Base-by-base conservation (phyloP, 805 yeast genomes). In the Metschnikowia similis region DNA sequence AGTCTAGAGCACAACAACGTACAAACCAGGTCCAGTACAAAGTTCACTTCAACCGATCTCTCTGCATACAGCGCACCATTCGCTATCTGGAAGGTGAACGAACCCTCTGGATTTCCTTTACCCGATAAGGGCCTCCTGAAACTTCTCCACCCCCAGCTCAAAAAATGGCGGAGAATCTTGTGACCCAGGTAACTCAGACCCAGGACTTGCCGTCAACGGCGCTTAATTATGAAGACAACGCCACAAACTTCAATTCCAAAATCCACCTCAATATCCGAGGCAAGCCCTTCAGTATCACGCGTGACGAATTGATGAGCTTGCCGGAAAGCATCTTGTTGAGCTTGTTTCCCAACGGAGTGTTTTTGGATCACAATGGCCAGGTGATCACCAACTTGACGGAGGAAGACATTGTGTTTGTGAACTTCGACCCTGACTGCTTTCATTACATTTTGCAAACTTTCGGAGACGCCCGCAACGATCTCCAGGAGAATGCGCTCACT, bases 311-410 rank as follows among this genome's bases (percentile, higher is more conserved):
- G 56, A 85, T 91, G 89, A 83, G 89, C 47, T 72, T 94, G 31
- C 99, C 99, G 0, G 99, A 94, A 64, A 83, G 91, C 52, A 82
- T 94, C 26, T 71, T 94, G 50, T 78, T 91, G 48, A 88, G 97
- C 59, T 71, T 94, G 21, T 88, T 89, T 62, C 96, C 97, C 13
- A 89, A 87, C 56, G 96, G 97, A 38, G 95, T 89, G 3, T 87
- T 89, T 63, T 77, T 87, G 49, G 94, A 89, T 66, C 76, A 76
- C 51, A 70, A 81, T 47, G 96, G 96, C 1, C 84, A 84, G 56
- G 86, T 87, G 8, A 87, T 89, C 50, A 78, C 88, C 32, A 87
- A 86, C 57, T 69, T 89, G 59, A 83, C 95, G 0, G 94, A 89
- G 56, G 82, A 84, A 6, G 95, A 87, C 64, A 73, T 85, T 28